phyloP scores from a whole-genome alignment of 2,329 filamentous ascomycete genomes.

The Rutstroemia sydowiana region DNA sequence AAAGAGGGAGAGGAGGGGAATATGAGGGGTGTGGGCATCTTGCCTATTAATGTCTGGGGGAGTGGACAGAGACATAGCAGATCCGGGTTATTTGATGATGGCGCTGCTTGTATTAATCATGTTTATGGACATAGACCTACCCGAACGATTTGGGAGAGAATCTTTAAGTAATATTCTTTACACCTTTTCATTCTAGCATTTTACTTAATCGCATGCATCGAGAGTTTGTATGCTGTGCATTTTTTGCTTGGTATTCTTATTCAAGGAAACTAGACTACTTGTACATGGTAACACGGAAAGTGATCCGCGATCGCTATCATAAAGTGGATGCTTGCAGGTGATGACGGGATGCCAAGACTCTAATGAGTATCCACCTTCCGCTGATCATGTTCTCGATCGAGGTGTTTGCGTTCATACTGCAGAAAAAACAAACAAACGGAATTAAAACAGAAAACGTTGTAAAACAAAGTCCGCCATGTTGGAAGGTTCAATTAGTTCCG shows the following conservation, averaged over 20 bases:
- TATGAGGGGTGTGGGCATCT: constrained; percentile 16
- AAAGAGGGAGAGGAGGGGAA: constrained; percentile 9
- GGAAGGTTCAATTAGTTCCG: no score
- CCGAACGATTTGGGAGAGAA: constrained; percentile 1
- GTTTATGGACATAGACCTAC: constrained; percentile 8
- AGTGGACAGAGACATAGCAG: constrained; percentile 21
- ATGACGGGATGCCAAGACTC: no score
- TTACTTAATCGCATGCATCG: background rate
- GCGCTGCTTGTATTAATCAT: constrained; percentile 20
- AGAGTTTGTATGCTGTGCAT: background rate
- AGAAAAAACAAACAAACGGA: no score
- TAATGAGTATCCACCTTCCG: no score
- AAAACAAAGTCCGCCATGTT: no score
- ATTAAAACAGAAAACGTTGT: no score
- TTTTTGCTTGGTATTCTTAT: background rate
- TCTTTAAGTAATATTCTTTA: constrained; percentile 6
- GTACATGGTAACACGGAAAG: no score
- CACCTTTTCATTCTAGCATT: background rate
- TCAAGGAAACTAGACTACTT: no score
- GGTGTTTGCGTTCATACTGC: no score
- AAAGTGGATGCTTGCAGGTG: no score
- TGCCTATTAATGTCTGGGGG: constrained; percentile 22
- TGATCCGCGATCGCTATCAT: no score
- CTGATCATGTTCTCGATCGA: no score
- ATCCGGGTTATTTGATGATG: constrained; percentile 13